Percentiles rank a stretch among this genome's conserved stretches.
Conservation (phyloP, 129 eudicot species). For the Lactuca saligna region DNA sequence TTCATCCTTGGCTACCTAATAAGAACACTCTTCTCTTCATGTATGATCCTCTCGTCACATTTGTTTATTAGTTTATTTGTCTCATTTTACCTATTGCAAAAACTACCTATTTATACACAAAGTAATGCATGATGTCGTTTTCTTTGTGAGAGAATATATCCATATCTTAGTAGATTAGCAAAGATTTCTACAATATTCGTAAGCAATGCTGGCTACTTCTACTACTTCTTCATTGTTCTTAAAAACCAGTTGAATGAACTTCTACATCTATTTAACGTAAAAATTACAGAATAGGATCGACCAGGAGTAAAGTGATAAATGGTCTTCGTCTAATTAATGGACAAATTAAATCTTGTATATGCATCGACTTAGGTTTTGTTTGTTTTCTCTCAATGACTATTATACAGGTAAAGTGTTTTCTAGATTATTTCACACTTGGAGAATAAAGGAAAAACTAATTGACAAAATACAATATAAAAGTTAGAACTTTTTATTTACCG, state of each 20-base stretch:
- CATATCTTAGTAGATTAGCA: constrained; percentile 1
- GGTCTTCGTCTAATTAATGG: neutral
- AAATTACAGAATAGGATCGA: too few species aligned
- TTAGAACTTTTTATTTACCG: too few species aligned
- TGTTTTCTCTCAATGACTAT: neutral
- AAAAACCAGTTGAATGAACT: neutral
- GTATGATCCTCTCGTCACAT: constrained; percentile 16
- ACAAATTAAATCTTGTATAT: neutral
- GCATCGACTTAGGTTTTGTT: neutral
- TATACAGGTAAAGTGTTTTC: too few species aligned
- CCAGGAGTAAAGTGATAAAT: neutral
- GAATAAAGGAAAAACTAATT: neutral
- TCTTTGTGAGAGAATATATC: constrained; percentile 3
- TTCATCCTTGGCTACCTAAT: constrained; percentile 39
- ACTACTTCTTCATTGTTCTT: neutral
- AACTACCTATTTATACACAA: constrained; percentile 30
- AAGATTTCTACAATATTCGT: neutral
- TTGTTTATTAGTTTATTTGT: neutral
- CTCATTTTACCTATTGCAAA: neutral
- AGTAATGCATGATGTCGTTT: neutral
- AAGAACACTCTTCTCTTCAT: constrained; percentile 28
- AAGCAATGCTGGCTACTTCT: neutral
- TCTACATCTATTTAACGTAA: neutral
- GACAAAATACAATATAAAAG: too few species aligned
- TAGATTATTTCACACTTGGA: neutral